Conservation (phyloP, 164 flowering plant species). For the Kalanchoe fedtschenkoi region DNA sequence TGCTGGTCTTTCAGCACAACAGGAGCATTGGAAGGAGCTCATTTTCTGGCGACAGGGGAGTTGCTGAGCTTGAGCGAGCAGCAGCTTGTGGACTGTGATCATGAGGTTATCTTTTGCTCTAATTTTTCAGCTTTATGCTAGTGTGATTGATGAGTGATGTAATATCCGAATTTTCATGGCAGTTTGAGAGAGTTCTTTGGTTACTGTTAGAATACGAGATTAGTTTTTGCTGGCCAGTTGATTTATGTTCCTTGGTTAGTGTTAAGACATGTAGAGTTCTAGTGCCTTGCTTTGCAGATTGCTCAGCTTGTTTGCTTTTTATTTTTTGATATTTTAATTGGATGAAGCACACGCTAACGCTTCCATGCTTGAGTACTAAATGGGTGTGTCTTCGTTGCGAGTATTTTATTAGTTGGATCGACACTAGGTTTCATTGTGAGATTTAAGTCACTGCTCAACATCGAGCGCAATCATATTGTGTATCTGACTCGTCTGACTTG, state of each 20-base stretch:
- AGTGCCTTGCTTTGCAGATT: background rate
- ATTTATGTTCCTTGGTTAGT: background rate
- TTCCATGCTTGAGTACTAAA: no score
- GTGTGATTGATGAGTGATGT: background rate
- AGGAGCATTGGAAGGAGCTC: slow-evolving; percentile 91
- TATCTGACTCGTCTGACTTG: no score
- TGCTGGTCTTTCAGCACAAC: slow-evolving; percentile 94
- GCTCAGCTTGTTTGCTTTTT: background rate
- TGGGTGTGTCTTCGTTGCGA: no score
- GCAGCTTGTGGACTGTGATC: slow-evolving; percentile 92
- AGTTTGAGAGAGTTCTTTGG: background rate
- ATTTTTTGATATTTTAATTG: background rate
- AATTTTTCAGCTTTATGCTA: background rate
- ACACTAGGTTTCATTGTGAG: no score
- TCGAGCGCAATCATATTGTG: no score
- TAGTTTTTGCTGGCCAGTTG: no score
- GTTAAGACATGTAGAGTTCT: background rate
- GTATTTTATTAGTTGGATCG: no score
- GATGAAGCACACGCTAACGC: no score
- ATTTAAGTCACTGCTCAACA: no score
- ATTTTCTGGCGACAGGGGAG: slow-evolving; percentile 63
- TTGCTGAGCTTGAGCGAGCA: slow-evolving; percentile 89
- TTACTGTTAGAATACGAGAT: no score
- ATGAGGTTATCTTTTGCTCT: slow-evolving; percentile 38
- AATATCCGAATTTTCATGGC: background rate